phyloP scores from a whole-genome alignment of 75 land plant genomes.

The Chamaecyparis obtusa region DNA sequence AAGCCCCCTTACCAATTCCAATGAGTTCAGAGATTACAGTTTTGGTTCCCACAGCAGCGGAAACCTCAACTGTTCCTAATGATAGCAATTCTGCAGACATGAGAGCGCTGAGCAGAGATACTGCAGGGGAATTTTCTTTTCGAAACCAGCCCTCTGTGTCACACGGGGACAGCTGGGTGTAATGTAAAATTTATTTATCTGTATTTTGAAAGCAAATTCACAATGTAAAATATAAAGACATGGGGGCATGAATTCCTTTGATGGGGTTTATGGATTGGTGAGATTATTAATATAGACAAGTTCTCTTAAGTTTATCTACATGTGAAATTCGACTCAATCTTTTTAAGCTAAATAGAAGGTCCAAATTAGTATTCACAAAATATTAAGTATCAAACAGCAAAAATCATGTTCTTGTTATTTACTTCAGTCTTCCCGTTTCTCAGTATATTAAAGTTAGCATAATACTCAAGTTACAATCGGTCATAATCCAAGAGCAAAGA shows the following conservation, averaged over 20 bases:
- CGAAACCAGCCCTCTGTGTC: conserved; percentile 32
- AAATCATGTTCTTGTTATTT: not conserved
- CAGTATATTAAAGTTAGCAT: not conserved
- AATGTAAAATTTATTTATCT: not conserved
- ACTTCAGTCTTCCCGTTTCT: too few species aligned
- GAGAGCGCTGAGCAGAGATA: conserved; percentile 23
- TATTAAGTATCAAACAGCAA: not conserved
- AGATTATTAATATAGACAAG: not conserved
- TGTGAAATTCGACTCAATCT: not conserved
- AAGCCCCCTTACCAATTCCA: not conserved
- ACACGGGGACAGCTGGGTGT: conserved; percentile 39
- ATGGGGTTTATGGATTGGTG: not conserved
- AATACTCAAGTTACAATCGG: not conserved
- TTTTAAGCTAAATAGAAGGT: not conserved
- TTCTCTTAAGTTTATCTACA: not conserved
- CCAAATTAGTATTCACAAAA: not conserved
- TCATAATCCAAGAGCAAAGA: not conserved
- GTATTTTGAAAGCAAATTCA: not conserved
- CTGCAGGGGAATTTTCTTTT: conserved; percentile 62
- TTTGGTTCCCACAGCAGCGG: not conserved
- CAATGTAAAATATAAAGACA: not conserved
- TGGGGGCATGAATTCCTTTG: not conserved
- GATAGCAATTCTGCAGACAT: not conserved
- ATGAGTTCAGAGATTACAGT: not conserved
- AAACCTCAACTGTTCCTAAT: not conserved